Conservation (phyloP, 345 rosid species). For the Bretschneidera sinensis region DNA sequence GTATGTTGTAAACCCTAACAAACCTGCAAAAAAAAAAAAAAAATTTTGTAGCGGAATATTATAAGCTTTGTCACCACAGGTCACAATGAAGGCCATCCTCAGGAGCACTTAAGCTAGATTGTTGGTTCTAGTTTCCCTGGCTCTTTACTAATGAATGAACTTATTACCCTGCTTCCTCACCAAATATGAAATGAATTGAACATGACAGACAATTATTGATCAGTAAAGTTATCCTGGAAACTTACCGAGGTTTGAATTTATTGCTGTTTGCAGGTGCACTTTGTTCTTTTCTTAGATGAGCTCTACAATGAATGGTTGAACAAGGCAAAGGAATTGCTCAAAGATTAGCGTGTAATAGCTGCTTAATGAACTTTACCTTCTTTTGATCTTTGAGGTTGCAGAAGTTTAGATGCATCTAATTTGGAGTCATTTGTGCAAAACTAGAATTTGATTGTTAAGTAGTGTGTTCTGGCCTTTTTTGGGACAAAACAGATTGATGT, state of each 20-base stretch:
- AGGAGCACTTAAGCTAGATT: neutral
- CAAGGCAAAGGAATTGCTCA: conserved; percentile 60
- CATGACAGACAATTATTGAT: neutral
- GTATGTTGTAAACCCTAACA: neutral
- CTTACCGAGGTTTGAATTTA: neutral
- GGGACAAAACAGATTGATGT: too few species aligned
- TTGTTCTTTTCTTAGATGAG: conserved; percentile 60
- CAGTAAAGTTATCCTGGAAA: neutral
- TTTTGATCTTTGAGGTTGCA: neutral
- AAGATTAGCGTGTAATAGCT: conserved; percentile 15
- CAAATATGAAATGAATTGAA: neutral
- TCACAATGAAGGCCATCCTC: too few species aligned
- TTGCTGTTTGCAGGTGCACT: conserved; percentile 59
- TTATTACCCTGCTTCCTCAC: neutral
- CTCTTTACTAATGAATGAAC: neutral
- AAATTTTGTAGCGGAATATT: neutral
- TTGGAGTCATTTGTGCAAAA: neutral
- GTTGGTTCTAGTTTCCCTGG: neutral
- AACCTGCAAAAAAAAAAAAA: neutral
- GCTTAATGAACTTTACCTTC: neutral
- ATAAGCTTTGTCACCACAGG: neutral
- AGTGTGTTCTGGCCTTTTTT: too few species aligned
- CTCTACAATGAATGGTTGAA: conserved; percentile 53
- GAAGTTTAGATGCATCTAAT: neutral
- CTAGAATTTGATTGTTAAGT: too few species aligned